Conservation (phyloP, 768 basidiomycete genomes). For the Roridomyces roridus region DNA sequence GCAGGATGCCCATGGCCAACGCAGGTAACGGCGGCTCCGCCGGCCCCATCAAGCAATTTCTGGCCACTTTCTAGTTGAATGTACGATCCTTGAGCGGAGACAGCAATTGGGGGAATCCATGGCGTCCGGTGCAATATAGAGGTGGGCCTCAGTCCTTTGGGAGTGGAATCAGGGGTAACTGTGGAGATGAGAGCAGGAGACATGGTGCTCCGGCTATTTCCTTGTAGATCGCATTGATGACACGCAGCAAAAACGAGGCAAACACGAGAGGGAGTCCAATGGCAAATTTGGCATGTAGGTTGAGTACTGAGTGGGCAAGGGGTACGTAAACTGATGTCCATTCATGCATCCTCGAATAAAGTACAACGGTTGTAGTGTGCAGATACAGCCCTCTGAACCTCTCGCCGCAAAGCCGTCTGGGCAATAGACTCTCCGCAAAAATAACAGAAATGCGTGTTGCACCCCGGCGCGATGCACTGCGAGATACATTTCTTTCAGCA, state of each 20-base stretch:
- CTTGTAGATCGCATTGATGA: neutral
- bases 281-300: too few relatives aligned
- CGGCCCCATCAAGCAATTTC: conserved; percentile 77
- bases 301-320: too few relatives aligned
- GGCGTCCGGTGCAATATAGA: conserved; percentile 72
- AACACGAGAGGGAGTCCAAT: neutral
- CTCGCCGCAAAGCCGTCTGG: conserved; percentile 36
- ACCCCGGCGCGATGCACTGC: conserved; percentile 63
- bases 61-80: conserved; percentile 73
- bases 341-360: conserved; percentile 38
- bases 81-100: conserved; percentile 71
- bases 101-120: conserved; percentile 75
- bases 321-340: too few relatives aligned
- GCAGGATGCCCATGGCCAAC: conserved; percentile 77
- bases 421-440: conserved; percentile 55
- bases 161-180: neutral
- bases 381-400: conserved; percentile 36
- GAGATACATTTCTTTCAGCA: neutral
- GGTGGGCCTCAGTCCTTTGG: conserved; percentile 2
- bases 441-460: conserved; percentile 67
- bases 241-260: neutral
- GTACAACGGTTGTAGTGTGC: conserved; percentile 40
- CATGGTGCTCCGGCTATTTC: neutral
- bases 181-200: neutral
- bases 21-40: conserved; percentile 86